Base-by-base conservation (phyloP, 176 grass and related monocot species). In the Chloris gayana region DNA sequence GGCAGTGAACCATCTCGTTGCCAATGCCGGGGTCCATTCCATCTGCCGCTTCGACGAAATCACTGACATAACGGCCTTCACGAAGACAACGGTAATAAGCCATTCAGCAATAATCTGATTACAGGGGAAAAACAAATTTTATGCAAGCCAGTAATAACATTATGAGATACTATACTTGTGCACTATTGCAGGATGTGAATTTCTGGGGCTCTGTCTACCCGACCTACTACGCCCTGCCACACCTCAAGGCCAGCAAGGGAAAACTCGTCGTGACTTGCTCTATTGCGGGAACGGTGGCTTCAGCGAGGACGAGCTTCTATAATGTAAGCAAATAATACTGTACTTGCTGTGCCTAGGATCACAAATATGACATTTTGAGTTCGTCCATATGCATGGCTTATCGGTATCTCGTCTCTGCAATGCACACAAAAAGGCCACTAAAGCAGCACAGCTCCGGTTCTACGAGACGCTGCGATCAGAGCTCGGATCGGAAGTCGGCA, bases 151-250 rank as follows among this genome's bases (percentile, higher is more conserved):
- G 19, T n/a, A 56, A 21, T 56, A 54, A 54, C 51, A 54, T 7
- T 54, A 9, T n/a, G 2, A 54, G 18, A 8, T 42, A 10, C 10
- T 8, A 42, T 42, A 11, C 41, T 42, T 11, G 41, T 54, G 51
- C 51, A 22, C 25, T 58, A 0, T 75, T 7, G 0, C 50, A 94
- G 92, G 92, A 88, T 26, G 83, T 94, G 37, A 94, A 94, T 29
- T 94, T 94, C 60, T 91, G 88, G 92, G 92, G 92, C 15, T 78
- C 88, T 11, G 83, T 91, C 0, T 94, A 94, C 44, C 92, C 92
- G 19, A 73, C 88, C 32, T 91, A 91, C 74, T 81, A 94, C 35
- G 88, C 92, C 2, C 89, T 94, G 27, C 86, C 92, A 12, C 81
- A 94, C 50, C 87, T 94, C 18, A 91, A 73, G 80, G 75, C 73